Evolutionary conservation across 306 rosid species (phyloP).

Genomic region (Rosa chinensis): DNA sequence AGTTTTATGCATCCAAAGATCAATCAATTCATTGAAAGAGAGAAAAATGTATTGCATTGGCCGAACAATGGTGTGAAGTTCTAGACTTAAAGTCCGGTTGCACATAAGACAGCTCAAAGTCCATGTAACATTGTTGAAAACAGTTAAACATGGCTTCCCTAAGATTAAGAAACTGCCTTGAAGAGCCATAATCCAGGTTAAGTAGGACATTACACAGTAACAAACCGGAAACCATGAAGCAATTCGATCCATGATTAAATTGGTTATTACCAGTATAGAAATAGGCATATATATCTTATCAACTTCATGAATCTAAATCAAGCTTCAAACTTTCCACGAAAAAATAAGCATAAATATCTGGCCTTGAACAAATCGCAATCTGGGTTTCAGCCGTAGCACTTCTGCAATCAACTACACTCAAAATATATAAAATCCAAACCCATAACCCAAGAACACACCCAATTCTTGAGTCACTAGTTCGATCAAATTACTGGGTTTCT

Average conservation of each 20-base stretch:
- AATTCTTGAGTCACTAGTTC: background rate
- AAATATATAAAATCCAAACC: background rate
- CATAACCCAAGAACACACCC: background rate
- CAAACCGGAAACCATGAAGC: background rate
- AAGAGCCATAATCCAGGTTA: background rate
- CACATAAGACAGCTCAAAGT: background rate
- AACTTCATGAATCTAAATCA: background rate
- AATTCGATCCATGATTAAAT: background rate
- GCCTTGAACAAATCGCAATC: background rate
- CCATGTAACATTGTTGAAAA: background rate
- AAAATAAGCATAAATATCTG: background rate
- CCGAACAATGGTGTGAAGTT: background rate
- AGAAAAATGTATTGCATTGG: background rate
- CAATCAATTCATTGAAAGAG: background rate
- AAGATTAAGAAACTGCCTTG: background rate
- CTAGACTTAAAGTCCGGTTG: background rate
- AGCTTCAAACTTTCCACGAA: background rate
- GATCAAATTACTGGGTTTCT: background rate
- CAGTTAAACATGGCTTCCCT: background rate
- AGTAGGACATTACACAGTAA: background rate
- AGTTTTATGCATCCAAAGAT: background rate
- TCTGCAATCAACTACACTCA: background rate
- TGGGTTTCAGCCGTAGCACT: conserved; percentile 4
- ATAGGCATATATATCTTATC: background rate
- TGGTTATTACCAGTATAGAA: background rate